These are phyloP conservation scores for Letharia columbiana DNA, from an alignment of 495 filamentous ascomycete genomes.

Conservation along the genomic window DNA sequence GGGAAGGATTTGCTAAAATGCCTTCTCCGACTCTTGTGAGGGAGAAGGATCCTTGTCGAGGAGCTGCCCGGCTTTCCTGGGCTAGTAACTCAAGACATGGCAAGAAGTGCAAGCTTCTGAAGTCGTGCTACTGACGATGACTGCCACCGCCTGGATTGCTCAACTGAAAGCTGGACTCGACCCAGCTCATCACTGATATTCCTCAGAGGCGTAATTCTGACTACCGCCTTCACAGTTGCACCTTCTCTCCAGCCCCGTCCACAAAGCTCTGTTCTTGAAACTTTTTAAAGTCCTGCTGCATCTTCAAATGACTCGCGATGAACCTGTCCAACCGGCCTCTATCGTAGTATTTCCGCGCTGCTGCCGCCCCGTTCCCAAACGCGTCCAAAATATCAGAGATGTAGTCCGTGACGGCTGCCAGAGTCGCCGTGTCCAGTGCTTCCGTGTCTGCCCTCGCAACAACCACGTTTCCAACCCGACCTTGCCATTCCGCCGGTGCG, in stretches of 20 bases:
- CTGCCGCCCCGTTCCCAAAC: not conserved
- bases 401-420: not conserved
- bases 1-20: not conserved
- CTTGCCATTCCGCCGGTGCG: slow-evolving; percentile 12
- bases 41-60: not conserved
- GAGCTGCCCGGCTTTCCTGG: no score
- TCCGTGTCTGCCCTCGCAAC: not conserved
- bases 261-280: not conserved
- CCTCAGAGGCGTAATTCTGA: not conserved
- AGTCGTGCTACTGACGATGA: not conserved
- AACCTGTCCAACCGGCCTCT: not conserved
- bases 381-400: not conserved
- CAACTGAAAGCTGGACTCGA: not conserved
- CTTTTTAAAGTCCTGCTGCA: not conserved
- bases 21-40: not conserved
- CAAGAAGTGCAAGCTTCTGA: not conserved
- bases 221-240: not conserved
- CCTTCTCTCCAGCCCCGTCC: not conserved
- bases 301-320: not conserved
- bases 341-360: not conserved
- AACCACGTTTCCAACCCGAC: not conserved
- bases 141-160: not conserved
- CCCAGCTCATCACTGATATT: not conserved
- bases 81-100: not conserved
- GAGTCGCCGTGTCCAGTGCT: not conserved